Base-by-base conservation (phyloP, 352 stramenopile genomes). In the Phytophthora chlamydospora region DNA sequence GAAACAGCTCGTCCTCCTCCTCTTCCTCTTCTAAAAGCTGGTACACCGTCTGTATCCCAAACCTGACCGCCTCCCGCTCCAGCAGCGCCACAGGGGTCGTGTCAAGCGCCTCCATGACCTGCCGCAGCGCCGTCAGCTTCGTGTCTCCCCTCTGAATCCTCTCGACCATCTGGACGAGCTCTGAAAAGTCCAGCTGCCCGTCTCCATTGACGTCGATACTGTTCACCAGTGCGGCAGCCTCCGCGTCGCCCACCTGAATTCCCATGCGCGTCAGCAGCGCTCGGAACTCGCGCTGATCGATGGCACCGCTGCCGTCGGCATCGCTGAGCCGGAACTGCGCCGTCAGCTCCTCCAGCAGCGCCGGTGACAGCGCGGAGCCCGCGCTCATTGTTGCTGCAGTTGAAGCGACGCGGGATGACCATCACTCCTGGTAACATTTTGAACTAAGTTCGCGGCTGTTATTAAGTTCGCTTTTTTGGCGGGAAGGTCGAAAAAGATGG, bases 251-350 rank as follows among this genome's bases (percentile, higher is more conserved):
- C 35, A 92, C 62, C 3, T 71, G 53, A 17, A 89, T 58, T 35
- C 68, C 71, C 63, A 90, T 75, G 11, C 71, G 78, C 6, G 56
- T 59, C 17, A 93, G 68, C 35, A 93, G 67, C n/a, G 68, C 67
- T 27, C 67, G 67, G 60, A 90, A 93, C 60, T 90, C 80, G 10
- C 50, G 62, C 56, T 90, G 76, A 19, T 93, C 78, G 34, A 93
- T 89, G 16, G 74, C 43, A 6, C 78, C 81, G 33, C 78, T 90
- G 44, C 64, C 67, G 19, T 91, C 78, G 7, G 16, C 41, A 46
- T 93, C 81, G 27, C 78, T 80, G 24, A 76, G 62, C 16, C 83
- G 64, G 54, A 93, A 93, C 44, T 90, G 80, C 12, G 81, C 54
- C 1, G 75, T 54, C 27, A 93, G 70, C 51, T 93, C 83, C 13